A percentile compares a stretch with the other conserved stretches of the same genome.
Evolutionary conservation across 83 land plant genomes (phyloP).

Genomic region (Isoetes engelmannii): DNA sequence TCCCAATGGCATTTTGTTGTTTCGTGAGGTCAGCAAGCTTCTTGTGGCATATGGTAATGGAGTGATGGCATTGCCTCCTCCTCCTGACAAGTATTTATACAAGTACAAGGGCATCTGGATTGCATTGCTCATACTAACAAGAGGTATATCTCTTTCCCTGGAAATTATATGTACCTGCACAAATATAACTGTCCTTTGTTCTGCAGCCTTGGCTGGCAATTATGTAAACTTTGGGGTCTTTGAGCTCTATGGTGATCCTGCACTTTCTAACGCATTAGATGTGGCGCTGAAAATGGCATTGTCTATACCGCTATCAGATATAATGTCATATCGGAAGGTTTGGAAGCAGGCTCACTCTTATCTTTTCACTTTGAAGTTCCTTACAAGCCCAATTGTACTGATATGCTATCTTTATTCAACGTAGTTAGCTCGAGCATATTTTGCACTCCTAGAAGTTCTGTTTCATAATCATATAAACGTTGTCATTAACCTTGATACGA

Average conservation of each 20-base stretch:
- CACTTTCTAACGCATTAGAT: constrained; percentile 88
- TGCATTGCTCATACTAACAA: constrained; percentile 60
- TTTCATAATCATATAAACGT: constrained; percentile 75
- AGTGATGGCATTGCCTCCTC: constrained; percentile 58
- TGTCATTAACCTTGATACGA: constrained; percentile 63
- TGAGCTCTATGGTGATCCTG: constrained; percentile 93
- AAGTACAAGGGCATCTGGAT: constrained; percentile 97
- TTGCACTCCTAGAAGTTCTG: constrained; percentile 75
- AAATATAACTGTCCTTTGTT: not conserved
- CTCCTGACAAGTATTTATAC: constrained; percentile 60
- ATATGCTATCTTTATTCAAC: constrained; percentile 4
- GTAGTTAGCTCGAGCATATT: constrained; percentile 78
- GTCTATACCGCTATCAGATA: constrained; percentile 76
- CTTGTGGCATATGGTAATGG: constrained; percentile 93
- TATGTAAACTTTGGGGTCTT: constrained; percentile 98
- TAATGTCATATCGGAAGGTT: constrained; percentile 83
- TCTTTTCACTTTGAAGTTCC: constrained; percentile 4
- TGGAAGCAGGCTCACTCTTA: not conserved
- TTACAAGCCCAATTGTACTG: not conserved
- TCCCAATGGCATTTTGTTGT: constrained; percentile 94
- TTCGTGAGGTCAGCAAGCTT: constrained; percentile 92
- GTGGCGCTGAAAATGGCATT: constrained; percentile 78
- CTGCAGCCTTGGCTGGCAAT: constrained; percentile 82
- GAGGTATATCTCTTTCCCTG: constrained; percentile 35
- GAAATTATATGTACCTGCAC: not conserved